Conservation (phyloP, 768 basidiomycete genomes). For the Psilocybe subaeruginosa region DNA sequence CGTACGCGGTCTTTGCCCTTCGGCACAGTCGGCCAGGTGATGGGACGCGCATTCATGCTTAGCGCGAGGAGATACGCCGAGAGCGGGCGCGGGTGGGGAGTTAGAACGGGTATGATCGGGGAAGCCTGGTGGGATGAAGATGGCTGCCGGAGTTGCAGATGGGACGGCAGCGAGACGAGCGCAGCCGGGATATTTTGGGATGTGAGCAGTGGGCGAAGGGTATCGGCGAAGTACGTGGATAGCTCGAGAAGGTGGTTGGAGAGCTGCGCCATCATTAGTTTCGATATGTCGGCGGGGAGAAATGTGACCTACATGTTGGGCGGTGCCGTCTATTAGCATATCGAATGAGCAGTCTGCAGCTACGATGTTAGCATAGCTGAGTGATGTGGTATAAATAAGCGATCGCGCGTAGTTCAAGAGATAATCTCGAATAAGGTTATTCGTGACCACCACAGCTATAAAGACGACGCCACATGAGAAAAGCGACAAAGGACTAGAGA, state of each 20-base stretch:
- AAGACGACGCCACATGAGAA: not conserved
- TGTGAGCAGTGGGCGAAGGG: constrained; percentile 32
- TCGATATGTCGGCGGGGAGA: not conserved
- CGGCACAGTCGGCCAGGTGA: constrained; percentile 89
- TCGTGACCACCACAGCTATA: constrained; percentile 77
- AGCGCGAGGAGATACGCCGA: constrained; percentile 61
- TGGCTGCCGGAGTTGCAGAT: constrained; percentile 37
- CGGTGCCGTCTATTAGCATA: constrained; percentile 68
- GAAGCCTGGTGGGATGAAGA: constrained; percentile 37
- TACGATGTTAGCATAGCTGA: constrained; percentile 76
- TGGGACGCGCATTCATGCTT: constrained; percentile 72
- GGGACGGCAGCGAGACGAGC: constrained; percentile 39
- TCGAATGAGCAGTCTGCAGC: constrained; percentile 82
- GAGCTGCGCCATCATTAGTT: constrained; percentile 24
- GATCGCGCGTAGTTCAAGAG: constrained; percentile 91
- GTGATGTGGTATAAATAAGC: constrained; percentile 89
- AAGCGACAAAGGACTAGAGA: not conserved
- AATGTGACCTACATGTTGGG: constrained; percentile 50
- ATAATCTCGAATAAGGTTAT: constrained; percentile 74
- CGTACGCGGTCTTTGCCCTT: constrained; percentile 83
- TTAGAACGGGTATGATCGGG: constrained; percentile 87
- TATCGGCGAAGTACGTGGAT: constrained; percentile 41
- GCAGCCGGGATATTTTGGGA: constrained; percentile 32
- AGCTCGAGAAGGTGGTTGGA: constrained; percentile 45
- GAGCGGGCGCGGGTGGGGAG: constrained; percentile 73